Evolutionary conservation across 108 stramenopile genomes (phyloP).

Genomic region (Mediolabrus comicus): DNA sequence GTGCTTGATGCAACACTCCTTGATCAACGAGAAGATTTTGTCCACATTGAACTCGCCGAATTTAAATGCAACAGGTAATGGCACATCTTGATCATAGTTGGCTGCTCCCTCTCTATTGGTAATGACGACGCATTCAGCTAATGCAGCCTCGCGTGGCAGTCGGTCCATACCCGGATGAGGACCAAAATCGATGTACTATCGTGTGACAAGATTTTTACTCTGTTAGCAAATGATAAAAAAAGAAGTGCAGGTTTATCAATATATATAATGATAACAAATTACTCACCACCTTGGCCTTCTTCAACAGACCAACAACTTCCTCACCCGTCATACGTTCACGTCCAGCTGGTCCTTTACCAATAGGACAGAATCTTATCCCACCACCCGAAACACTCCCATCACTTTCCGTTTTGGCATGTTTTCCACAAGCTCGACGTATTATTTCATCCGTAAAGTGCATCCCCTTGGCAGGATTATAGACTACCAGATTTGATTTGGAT

Average conservation of each 20-base stretch:
- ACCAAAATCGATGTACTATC: slow-evolving; percentile 58
- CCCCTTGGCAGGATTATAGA: slow-evolving; percentile 57
- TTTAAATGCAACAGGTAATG: slow-evolving; percentile 45
- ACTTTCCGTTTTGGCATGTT: slow-evolving; percentile 15
- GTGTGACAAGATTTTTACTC: background rate
- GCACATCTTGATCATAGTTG: slow-evolving; percentile 48
- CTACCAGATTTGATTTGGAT: slow-evolving; percentile 24
- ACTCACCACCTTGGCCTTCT: slow-evolving; percentile 48
- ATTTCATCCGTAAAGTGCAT: slow-evolving; percentile 60
- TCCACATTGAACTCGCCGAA: slow-evolving; percentile 42
- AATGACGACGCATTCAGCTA: slow-evolving; percentile 51
- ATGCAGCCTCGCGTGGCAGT: slow-evolving; percentile 54
- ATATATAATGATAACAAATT: background rate
- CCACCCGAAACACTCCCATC: background rate
- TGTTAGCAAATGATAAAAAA: too few species aligned
- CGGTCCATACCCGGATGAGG: slow-evolving; percentile 66
- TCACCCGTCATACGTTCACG: slow-evolving; percentile 43
- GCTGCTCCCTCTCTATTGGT: slow-evolving; percentile 58
- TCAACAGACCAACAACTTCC: slow-evolving; percentile 42
- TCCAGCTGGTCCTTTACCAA: slow-evolving; percentile 37
- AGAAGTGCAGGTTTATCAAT: too few species aligned
- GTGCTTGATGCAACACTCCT: slow-evolving; percentile 28
- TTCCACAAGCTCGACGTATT: slow-evolving; percentile 20
- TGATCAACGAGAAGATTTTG: slow-evolving; percentile 26
- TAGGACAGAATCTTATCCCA: slow-evolving; percentile 34